phyloP scores from a whole-genome alignment of 495 filamentous ascomycete genomes.

The Alectoria sarmentosa region DNA sequence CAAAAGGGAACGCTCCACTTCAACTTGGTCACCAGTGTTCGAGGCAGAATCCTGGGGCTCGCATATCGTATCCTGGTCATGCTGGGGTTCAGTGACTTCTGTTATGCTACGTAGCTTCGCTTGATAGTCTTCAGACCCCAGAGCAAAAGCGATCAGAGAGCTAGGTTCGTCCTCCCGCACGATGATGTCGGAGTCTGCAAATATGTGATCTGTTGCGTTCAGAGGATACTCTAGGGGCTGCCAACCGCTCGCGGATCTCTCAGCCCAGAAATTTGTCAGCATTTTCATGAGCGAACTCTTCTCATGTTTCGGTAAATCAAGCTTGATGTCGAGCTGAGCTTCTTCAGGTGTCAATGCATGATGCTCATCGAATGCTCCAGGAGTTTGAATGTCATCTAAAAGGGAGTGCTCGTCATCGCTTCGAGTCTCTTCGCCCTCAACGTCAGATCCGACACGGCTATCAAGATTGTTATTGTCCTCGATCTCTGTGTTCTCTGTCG shows the following conservation, averaged over 20 bases:
- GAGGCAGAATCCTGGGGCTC: conserved; percentile 25
- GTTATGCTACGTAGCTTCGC: conserved; percentile 70
- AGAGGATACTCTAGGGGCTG: conserved; percentile 89
- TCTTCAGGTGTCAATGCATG: conserved; percentile 53
- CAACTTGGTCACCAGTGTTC: conserved; percentile 39
- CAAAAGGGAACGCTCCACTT: conserved; percentile 70
- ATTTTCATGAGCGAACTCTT: conserved; percentile 89
- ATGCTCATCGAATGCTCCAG: conserved; percentile 57
- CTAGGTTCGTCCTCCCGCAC: conserved; percentile 96
- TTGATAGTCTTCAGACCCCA: conserved; percentile 79
- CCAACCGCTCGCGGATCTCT: conserved; percentile 95
- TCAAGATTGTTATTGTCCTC: conserved; percentile 44
- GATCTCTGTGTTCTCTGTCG: conserved; percentile 41
- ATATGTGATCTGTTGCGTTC: conserved; percentile 83
- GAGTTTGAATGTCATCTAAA: conserved; percentile 58
- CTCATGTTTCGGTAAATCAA: conserved; percentile 84
- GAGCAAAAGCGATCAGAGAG: conserved; percentile 87
- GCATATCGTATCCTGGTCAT: conserved; percentile 24
- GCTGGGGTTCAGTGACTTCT: conserved; percentile 42
- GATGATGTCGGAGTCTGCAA: conserved; percentile 95
- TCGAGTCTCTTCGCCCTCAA: conserved; percentile 52
- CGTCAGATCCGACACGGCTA: conserved; percentile 55
- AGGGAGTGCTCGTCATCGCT: conserved; percentile 64
- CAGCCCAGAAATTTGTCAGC: conserved; percentile 96
- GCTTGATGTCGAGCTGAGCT: conserved; percentile 49